Percentiles rank a stretch among this genome's conserved stretches.
Evolutionary conservation across 2,329 filamentous ascomycete genomes (phyloP).

Genomic region (Elsinoe necatrix): DNA sequence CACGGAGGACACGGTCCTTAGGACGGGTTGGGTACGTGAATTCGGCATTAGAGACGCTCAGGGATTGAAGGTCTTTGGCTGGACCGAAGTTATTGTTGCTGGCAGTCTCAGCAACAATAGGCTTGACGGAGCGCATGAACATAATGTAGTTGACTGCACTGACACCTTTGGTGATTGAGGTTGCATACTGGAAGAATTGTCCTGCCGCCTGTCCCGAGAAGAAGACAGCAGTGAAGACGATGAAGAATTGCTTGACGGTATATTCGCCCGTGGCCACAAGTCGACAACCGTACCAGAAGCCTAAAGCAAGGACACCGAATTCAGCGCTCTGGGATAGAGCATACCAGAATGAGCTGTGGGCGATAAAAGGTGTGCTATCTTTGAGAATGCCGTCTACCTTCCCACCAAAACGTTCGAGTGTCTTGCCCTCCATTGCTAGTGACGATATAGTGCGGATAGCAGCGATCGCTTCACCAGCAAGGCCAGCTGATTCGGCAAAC

Average conservation of each 20-base stretch:
- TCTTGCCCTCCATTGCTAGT: conserved; percentile 60
- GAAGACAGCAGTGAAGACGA: conserved; percentile 37
- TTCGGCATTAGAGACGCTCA: conserved; percentile 18
- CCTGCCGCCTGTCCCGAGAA: conserved; percentile 41
- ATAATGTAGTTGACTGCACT: conserved; percentile 31
- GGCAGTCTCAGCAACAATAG: conserved; percentile 3
- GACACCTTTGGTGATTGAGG: conserved; percentile 38
- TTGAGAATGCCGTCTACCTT: conserved; percentile 53
- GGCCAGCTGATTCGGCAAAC: conserved; percentile 63
- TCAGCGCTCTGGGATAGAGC: conserved; percentile 61
- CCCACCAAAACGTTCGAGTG: conserved; percentile 51
- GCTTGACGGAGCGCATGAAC: conserved; percentile 33
- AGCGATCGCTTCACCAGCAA: conserved; percentile 64
- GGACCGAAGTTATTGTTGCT: conserved; percentile 3
- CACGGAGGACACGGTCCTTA: conserved; percentile 25
- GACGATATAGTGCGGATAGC: conserved; percentile 65
- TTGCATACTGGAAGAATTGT: conserved; percentile 39
- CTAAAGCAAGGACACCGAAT: conserved; percentile 54
- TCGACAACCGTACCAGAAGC: conserved; percentile 35
- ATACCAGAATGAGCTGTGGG: conserved; percentile 53
- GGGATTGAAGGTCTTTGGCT: conserved; percentile 33
- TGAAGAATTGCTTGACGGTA: conserved; percentile 37
- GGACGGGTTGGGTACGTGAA: conserved; percentile 64
- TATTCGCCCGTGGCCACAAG: conserved; percentile 40
- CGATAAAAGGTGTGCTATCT: conserved; percentile 54